Evolutionary conservation across 176 grass and related monocot genomes (phyloP), one percentile per base, ranked within the genome.

Genomic region (Poa pratensis): DNA sequence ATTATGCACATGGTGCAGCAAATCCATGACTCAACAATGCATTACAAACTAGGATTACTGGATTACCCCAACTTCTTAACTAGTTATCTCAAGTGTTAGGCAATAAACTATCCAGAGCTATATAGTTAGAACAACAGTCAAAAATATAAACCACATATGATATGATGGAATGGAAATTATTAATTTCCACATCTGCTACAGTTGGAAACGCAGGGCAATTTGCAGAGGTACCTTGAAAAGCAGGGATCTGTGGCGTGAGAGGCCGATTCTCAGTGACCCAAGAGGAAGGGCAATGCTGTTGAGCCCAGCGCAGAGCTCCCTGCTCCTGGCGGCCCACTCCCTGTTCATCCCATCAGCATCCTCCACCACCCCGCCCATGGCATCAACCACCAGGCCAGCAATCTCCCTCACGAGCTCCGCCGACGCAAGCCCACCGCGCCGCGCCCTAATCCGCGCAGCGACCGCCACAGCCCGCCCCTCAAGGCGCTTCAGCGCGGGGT

Each of bases 221-320:
- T 65, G 49, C 49, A 76, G 12, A 68, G 54, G 75, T 32, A 86
- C 96, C 96, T 96, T 99, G 84, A 99, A 99, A 15, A 99, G 96
- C 57, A 99, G 90, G 35, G 96, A 89, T 80, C 96, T 91, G 59
- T 96, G 94, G 9, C 94, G 88, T 8, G 96, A 96, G 37, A 99
- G 86, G 39, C 96, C 96, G 83, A 94, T 35, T 57, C 67, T 69
- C 82, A 99, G 85, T 1, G 37, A 92, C 69, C 96, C 94, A 82
- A 99, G 93, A 72, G 94, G 91, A 80, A 99, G 92, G 82, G 92
- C 88, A 60, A 90, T 73, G 64, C 59, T 91, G 22, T 92, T 96
- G 45, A 89, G 80, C 69, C 66, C 76, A 60, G 77, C 69, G 50
- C 79, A 83, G 11, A 99, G 83, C 59, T 90, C 53, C 0, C 45